These are phyloP conservation scores for Vishniacozyma victoriae DNA, from an alignment of 768 basidiomycete species.

Conservation along the genomic window DNA sequence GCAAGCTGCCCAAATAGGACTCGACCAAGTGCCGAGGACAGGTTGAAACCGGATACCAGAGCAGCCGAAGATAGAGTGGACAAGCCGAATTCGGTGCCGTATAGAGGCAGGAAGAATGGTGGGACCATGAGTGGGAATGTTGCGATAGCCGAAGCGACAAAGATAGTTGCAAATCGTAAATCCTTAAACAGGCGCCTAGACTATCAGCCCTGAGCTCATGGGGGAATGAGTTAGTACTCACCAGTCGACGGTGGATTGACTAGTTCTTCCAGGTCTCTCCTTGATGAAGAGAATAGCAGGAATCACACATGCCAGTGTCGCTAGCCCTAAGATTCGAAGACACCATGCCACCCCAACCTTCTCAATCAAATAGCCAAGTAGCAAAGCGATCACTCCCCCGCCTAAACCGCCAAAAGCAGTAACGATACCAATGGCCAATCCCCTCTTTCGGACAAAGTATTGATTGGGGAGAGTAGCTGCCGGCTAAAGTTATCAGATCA, in stretches of 20 bases:
- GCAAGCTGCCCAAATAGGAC: slow-evolving; percentile 48
- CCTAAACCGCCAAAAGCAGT: slow-evolving; percentile 31
- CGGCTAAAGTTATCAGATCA: slow-evolving; percentile 11
- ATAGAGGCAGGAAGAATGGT: slow-evolving; percentile 41
- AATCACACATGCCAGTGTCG: slow-evolving; percentile 8
- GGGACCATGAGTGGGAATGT: slow-evolving; percentile 35
- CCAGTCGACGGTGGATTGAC: slow-evolving; percentile 22
- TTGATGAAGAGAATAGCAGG: slow-evolving; percentile 19
- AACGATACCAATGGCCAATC: slow-evolving; percentile 33
- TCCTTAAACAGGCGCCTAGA: slow-evolving; percentile 25
- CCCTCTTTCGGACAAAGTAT: slow-evolving; percentile 21
- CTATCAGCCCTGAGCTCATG: background rate
- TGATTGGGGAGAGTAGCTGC: slow-evolving; percentile 13
- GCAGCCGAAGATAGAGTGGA: slow-evolving; percentile 10
- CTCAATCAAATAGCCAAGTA: slow-evolving; percentile 12
- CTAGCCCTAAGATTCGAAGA: slow-evolving; percentile 25
- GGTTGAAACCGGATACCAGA: slow-evolving; percentile 35
- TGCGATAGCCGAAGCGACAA: slow-evolving; percentile 13
- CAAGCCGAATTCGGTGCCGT: slow-evolving; percentile 22
- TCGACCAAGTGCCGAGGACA: slow-evolving; percentile 37
- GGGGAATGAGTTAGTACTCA: slow-evolving; percentile 1
- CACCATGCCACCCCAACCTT: slow-evolving; percentile 22
- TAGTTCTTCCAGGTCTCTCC: slow-evolving; percentile 1
- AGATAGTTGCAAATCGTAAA: slow-evolving; percentile 13
- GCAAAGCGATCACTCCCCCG: slow-evolving; percentile 20